Evolutionary conservation across 345 rosid genomes (phyloP), one percentile per base, ranked within the genome.

Genomic region (Hibiscus trionum): DNA sequence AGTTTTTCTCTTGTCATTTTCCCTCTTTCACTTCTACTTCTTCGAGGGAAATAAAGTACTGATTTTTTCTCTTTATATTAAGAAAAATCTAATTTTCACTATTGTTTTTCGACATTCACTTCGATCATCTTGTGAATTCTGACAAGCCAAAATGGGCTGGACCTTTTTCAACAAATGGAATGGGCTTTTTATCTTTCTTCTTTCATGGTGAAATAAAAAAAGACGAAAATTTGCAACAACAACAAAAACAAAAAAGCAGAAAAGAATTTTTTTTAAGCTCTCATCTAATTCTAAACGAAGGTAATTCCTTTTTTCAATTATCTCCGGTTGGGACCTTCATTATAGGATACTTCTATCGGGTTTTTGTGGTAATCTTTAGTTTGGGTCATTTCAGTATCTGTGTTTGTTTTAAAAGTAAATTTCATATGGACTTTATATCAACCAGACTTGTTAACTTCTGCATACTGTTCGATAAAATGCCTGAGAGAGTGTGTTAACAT

Each of bases 1-100:
- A 73, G 62, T 74, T 86, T 85, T 63, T 84, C 83, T 72, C 84
- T 80, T 71, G 84, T 81, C 89, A 86, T 86, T 49, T 17, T 62
- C 69, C 14, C 56, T 24, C 49, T 9, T 56, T 39, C 14, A 21
- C 3, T 15, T 55, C 62, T 56, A 11, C 62, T 58, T 62, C 65
- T 31, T 33, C 24, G 24, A 50, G 27, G 56, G 44, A n/a, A 55
- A 47, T 11, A 47, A 12, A 47, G 52, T 50, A 5, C 17, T 50
- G 19, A 50, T 5, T 50, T 15, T 50, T 4, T 5, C 4, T 50
- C 7, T 50, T 50, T 0, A 4, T 16, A 50, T 16, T 50, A 16
- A 50, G 21, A 56, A 55, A 15, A 35, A 44, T 44, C 74, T 16
- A 26, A 39, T 2, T 44, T 72, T 47, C 11, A 24, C 0, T 19